Base-by-base conservation (phyloP, 129 eudicot genomes). In the Flaveria sonorensis region DNA sequence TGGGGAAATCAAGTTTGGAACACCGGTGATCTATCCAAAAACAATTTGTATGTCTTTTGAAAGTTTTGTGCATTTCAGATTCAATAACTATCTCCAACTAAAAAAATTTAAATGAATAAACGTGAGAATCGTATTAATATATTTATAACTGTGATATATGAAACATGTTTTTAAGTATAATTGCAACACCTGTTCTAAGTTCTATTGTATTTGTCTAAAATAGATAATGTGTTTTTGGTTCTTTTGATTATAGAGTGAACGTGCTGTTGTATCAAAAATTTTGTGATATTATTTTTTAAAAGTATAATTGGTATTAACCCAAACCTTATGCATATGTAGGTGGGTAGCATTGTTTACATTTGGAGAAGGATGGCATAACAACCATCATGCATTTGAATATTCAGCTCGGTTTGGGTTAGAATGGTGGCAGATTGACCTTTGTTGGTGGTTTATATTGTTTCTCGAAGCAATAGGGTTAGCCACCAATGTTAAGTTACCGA, bases 361-460 rank as follows among this genome's bases (percentile, higher is more conserved):
- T 77, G 92, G 92, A 74, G 96, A 85, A 79, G 96, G 96, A 0
- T 89, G 96, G 96, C 96, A 89, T 73, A 89, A 89, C 79, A 89
- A 89, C 50, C 96, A 89, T 67, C 96, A 90, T 61, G 92, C 96
- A 13, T 81, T 92, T 45, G 96, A 92, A 62, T 88, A 85, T 72
- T 92, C 98, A 1, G 98, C 98, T 13, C 70, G 92, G 48, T 85
- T 86, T 75, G 98, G 98, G 14, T 81, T 92, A 8, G 90, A 92
- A 76, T 92, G 98, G 98, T 92, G 96, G 96, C 90, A 92, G 64
- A 15, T 92, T 70, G 98, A 92, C 36, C 68, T 74, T 81, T 87
- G 96, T 66, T 92, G 98, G 98, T 92, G 84, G 62, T n/a, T 82
- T 0, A 85, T 92, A 32, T 76, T 85, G 71, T 78, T 88, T 73